A percentile compares a stretch with the other conserved stretches of the same genome.
Evolutionary conservation across 2,329 filamentous ascomycete genomes (phyloP).

Genomic region (Sphaerulina populicola): DNA sequence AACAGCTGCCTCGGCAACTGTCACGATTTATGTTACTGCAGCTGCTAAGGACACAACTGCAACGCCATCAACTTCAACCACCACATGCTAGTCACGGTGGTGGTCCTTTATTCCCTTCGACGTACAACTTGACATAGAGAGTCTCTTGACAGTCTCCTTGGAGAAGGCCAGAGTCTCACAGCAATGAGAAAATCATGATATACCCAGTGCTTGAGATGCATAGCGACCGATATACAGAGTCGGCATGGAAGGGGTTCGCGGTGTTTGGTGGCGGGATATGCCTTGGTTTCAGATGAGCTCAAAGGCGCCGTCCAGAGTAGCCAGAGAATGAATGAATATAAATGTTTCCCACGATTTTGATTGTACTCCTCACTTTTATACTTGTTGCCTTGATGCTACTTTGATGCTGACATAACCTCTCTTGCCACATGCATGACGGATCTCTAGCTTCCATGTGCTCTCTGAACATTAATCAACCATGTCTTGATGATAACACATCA

Average conservation of each 20-base stretch:
- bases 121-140: conserved; percentile 7
- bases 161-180: conserved; percentile 2
- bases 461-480: background rate
- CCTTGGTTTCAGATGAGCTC: background rate
- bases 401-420: background rate
- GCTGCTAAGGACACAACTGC: background rate
- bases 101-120: background rate
- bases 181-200: conserved; percentile 6
- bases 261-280: conserved; percentile 2
- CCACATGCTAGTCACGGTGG: conserved; percentile 1
- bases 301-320: background rate
- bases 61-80: background rate
- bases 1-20: background rate
- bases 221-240: background rate
- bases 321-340: conserved; percentile 2
- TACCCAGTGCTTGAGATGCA: conserved; percentile 2
- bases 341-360: background rate
- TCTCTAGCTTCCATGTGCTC: background rate
- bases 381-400: background rate
- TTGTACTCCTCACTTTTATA: background rate
- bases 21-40: conserved; percentile 1
- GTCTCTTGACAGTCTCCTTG: conserved; percentile 3
- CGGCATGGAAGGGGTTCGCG: background rate
- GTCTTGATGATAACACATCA: background rate
- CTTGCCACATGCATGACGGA: background rate